Conservation (phyloP, 192 early-diverging fungal species). For the Backusella australiensis region DNA sequence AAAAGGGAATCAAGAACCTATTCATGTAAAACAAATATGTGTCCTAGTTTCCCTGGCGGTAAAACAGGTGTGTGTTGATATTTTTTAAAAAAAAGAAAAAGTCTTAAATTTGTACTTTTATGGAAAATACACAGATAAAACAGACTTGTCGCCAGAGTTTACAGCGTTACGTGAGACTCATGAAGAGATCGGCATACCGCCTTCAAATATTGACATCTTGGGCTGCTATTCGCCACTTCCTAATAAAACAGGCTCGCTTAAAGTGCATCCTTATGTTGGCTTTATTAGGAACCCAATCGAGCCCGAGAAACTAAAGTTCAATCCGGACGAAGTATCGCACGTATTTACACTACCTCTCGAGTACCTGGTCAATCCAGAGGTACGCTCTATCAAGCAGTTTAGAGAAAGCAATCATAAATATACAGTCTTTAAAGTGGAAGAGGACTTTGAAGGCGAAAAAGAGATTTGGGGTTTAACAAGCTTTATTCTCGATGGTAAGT, state of each 20-base stretch:
- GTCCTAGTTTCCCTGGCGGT: conserved; percentile 72
- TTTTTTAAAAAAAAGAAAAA: conserved; percentile 1
- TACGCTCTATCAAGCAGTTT: conserved; percentile 47
- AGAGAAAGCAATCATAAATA: conserved; percentile 47
- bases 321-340: conserved; percentile 63
- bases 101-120: neutral
- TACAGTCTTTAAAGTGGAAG: conserved; percentile 56
- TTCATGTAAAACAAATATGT: neutral
- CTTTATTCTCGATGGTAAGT: conserved; percentile 68
- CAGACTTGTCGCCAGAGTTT: conserved; percentile 51
- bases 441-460: conserved; percentile 37
- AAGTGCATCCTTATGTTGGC: conserved; percentile 65
- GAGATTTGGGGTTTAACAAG: conserved; percentile 82
- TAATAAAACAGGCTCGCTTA: conserved; percentile 52
- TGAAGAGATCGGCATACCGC: conserved; percentile 70
- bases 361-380: conserved; percentile 55
- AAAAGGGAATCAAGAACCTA: neutral
- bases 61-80: conserved; percentile 38
- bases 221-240: conserved; percentile 62
- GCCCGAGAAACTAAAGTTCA: conserved; percentile 41
- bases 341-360: conserved; percentile 69
- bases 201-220: conserved; percentile 50
- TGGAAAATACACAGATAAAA: conserved; percentile 37
- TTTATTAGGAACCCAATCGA: conserved; percentile 47
- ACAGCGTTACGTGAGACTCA: conserved; percentile 80